phyloP scores from a whole-genome alignment of 2,329 filamentous ascomycete genomes.

The Neonectria neomacrospora region DNA sequence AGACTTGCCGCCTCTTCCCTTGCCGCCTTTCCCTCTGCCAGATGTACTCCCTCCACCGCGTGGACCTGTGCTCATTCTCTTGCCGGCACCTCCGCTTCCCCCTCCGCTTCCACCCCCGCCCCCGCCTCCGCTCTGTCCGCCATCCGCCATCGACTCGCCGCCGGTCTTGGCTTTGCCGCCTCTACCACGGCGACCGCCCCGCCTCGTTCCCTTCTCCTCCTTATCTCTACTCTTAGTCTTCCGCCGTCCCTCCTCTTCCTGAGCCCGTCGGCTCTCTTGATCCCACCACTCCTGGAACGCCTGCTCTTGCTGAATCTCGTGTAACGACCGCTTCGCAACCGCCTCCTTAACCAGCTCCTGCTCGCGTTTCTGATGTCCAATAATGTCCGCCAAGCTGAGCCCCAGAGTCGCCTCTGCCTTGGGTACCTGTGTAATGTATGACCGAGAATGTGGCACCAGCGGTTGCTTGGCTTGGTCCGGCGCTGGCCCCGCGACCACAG shows the following conservation, averaged over 20 bases:
- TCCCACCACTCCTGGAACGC: slow-evolving; percentile 98
- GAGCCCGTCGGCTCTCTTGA: slow-evolving; percentile 78
- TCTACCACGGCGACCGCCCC: slow-evolving; percentile 46
- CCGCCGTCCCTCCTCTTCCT: slow-evolving; percentile 67
- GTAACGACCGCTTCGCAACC: slow-evolving; percentile 85
- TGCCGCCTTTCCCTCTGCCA: slow-evolving; percentile 39
- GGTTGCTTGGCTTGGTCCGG: slow-evolving; percentile 51
- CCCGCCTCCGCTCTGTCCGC: slow-evolving; percentile 31
- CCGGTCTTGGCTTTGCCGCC: slow-evolving; percentile 45
- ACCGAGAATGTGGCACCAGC: slow-evolving; percentile 69
- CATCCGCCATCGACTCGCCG: slow-evolving; percentile 34
- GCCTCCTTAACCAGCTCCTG: slow-evolving; percentile 86
- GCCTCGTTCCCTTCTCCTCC: slow-evolving; percentile 52
- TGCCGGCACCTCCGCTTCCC: slow-evolving; percentile 23
- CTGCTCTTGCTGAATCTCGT: slow-evolving; percentile 97
- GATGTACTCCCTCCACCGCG: slow-evolving; percentile 31
- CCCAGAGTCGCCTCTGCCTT: slow-evolving; percentile 73
- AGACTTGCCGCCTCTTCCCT: slow-evolving; percentile 37
- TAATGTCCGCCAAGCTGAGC: slow-evolving; percentile 86
- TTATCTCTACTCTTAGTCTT: slow-evolving; percentile 54
- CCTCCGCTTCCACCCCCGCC: slow-evolving; percentile 21
- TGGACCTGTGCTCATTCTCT: slow-evolving; percentile 20
- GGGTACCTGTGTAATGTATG: slow-evolving; percentile 66
- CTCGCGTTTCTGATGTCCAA: slow-evolving; percentile 85
- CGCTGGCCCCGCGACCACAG: slow-evolving; percentile 42